phyloP scores from a whole-genome alignment of 768 basidiomycete species.

The Panaeolus papilionaceus region DNA sequence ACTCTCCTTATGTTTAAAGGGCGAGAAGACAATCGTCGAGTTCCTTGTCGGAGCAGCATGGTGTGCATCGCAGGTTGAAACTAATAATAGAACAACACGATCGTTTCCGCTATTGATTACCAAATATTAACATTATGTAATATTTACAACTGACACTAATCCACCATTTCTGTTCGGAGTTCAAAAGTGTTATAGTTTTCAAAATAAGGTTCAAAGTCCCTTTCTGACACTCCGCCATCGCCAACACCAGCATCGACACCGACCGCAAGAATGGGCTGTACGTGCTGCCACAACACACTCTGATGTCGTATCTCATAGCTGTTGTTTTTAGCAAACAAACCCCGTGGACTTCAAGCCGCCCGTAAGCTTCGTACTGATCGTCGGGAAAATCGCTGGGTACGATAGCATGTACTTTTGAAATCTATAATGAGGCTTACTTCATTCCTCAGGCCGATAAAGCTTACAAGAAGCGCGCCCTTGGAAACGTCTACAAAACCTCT shows the following conservation, averaged over 20 bases:
- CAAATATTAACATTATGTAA: neutral
- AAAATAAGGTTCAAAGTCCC: slow-evolving; percentile 52
- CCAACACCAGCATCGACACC: slow-evolving; percentile 50
- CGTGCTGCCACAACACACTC: slow-evolving; percentile 42
- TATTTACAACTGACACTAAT: neutral
- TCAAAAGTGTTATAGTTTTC: slow-evolving; percentile 45
- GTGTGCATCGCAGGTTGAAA: neutral
- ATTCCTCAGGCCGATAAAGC: slow-evolving; percentile 87
- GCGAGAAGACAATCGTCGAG: slow-evolving; percentile 16
- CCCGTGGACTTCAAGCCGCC: slow-evolving; percentile 98
- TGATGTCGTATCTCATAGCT: slow-evolving; percentile 21
- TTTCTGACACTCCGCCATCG: slow-evolving; percentile 36
- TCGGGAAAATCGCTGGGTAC: slow-evolving; percentile 96
- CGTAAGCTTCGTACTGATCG: slow-evolving; percentile 96
- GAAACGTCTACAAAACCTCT: slow-evolving; percentile 99
- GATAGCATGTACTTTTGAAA: slow-evolving; percentile 33
- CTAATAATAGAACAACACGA: slow-evolving; percentile 17
- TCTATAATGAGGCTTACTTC: slow-evolving; percentile 24
- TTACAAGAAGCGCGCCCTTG: slow-evolving; percentile 99
- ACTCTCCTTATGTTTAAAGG: slow-evolving; percentile 14
- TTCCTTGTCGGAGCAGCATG: neutral
- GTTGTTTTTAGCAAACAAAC: slow-evolving; percentile 84
- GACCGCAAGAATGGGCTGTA: slow-evolving; percentile 86
- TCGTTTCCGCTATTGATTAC: neutral
- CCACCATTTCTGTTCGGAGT: slow-evolving; percentile 31